Conservation (phyloP, 1,284 basidiomycete species). For the Cerrena zonata region DNA sequence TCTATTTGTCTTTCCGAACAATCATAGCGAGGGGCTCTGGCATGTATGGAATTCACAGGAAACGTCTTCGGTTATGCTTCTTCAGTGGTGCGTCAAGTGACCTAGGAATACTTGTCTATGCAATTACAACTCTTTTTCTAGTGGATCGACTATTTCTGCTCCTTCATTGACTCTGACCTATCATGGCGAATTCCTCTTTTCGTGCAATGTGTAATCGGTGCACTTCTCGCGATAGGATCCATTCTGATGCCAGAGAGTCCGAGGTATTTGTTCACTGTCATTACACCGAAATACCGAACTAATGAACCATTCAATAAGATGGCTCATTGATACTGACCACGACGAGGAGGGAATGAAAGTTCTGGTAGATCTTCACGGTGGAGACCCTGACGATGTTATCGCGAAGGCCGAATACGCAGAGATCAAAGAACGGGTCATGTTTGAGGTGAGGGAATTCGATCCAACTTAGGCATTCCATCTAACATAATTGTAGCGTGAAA, state of each 20-base stretch:
- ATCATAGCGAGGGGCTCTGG: constrained; percentile 76
- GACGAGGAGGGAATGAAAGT: constrained; percentile 85
- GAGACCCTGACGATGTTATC: constrained; percentile 64
- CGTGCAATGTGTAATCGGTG: constrained; percentile 85
- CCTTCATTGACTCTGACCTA: constrained; percentile 76
- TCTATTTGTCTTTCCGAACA: not conserved
- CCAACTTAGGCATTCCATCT: not conserved
- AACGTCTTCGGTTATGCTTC: constrained; percentile 93
- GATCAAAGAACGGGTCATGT: constrained; percentile 83
- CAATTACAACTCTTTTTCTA: constrained; percentile 26
- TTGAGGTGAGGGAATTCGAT: constrained; percentile 52
- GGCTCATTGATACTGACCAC: constrained; percentile 86
- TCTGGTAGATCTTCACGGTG: constrained; percentile 86
- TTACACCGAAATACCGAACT: not conserved
- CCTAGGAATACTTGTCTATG: not conserved
- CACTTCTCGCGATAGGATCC: constrained; percentile 77
- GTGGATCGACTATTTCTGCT: constrained; percentile 95
- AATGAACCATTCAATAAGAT: constrained; percentile 40
- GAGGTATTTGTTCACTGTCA: constrained; percentile 40
- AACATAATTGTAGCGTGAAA: constrained; percentile 44
- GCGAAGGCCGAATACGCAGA: constrained; percentile 86
- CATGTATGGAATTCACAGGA: constrained; percentile 95
- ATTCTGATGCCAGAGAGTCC: constrained; percentile 91
- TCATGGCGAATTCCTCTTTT: constrained; percentile 83
- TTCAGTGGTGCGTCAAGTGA: constrained; percentile 70